phyloP scores from a whole-genome alignment of 257 asterid species.

The Fraxinus quadrangulata region DNA sequence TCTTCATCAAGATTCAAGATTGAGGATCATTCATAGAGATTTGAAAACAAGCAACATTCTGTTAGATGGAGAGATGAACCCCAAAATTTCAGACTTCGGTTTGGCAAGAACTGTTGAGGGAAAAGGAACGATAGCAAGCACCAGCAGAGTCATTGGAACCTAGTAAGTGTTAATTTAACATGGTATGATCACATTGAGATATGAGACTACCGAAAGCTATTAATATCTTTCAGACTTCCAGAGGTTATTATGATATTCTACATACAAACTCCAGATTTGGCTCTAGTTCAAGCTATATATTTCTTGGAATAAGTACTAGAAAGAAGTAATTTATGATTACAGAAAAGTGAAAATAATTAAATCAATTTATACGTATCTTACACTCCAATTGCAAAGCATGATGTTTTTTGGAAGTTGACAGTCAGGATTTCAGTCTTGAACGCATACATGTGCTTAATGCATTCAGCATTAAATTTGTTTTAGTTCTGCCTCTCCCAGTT shows the following conservation, averaged over 20 bases:
- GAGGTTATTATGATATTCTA: not conserved
- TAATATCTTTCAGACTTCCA: not conserved
- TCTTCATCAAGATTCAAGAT: constrained; percentile 51
- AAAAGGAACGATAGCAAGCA: constrained; percentile 41
- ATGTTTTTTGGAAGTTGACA: too few relatives aligned
- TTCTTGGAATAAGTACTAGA: not conserved
- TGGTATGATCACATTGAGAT: too few relatives aligned
- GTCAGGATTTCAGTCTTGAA: too few relatives aligned
- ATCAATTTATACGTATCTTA: too few relatives aligned
- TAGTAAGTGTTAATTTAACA: not conserved
- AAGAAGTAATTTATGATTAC: too few relatives aligned
- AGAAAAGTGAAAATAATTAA: too few relatives aligned
- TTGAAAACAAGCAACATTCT: constrained; percentile 37
- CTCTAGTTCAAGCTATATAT: not conserved
- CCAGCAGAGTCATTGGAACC: not conserved
- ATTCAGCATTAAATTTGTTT: too few relatives aligned
- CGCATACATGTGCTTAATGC: too few relatives aligned
- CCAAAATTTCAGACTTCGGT: constrained; percentile 61
- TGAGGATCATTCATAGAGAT: too few relatives aligned
- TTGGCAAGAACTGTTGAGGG: constrained; percentile 57
- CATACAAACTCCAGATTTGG: not conserved
- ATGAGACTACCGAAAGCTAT: not conserved
- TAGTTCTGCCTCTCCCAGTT: too few relatives aligned
- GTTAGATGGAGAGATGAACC: constrained; percentile 42
- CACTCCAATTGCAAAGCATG: not conserved